Evolutionary conservation across 345 rosid species (phyloP).

Genomic region (Pseudoturritis turrita): DNA sequence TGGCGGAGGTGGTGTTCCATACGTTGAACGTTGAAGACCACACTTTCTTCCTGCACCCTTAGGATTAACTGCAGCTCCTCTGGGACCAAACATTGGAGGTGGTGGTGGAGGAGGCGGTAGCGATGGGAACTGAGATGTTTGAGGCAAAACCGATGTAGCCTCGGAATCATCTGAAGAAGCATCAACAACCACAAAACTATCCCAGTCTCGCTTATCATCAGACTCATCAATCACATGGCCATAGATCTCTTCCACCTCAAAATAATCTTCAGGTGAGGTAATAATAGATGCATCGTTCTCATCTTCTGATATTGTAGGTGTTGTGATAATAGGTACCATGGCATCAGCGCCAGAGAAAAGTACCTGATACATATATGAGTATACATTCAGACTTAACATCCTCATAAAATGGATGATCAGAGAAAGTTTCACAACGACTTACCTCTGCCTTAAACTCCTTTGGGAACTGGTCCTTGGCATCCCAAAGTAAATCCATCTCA

Average conservation of each 20-base stretch:
- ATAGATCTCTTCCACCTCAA: conserved; percentile 81
- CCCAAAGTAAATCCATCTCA: conserved; percentile 51
- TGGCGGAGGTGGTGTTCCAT: conserved; percentile 19
- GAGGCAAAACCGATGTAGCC: not conserved
- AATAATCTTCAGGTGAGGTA: conserved; percentile 80
- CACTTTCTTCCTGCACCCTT: not conserved
- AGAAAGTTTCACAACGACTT: conserved; percentile 27
- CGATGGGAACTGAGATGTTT: too few relatives aligned
- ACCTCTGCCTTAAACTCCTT: conserved; percentile 76
- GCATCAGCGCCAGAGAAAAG: conserved; percentile 64
- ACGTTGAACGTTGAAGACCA: conserved; percentile 16
- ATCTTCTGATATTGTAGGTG: conserved; percentile 41
- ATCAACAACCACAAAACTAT: conserved; percentile 22
- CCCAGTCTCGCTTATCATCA: conserved; percentile 42
- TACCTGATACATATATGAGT: conserved; percentile 57
- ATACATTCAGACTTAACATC: conserved; percentile 51
- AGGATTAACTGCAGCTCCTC: too few relatives aligned
- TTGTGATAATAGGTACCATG: conserved; percentile 42
- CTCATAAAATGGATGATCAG: conserved; percentile 15
- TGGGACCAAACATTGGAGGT: too few relatives aligned
- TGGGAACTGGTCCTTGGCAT: conserved; percentile 43
- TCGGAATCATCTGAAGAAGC: conserved; percentile 30
- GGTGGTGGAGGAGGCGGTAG: conserved; percentile 2
- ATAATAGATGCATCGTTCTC: conserved; percentile 40
- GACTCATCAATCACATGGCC: conserved; percentile 45